These are phyloP conservation scores for Microcyclospora pomicola DNA, from an alignment of 2,329 filamentous ascomycete genomes.

Conservation along the genomic window DNA sequence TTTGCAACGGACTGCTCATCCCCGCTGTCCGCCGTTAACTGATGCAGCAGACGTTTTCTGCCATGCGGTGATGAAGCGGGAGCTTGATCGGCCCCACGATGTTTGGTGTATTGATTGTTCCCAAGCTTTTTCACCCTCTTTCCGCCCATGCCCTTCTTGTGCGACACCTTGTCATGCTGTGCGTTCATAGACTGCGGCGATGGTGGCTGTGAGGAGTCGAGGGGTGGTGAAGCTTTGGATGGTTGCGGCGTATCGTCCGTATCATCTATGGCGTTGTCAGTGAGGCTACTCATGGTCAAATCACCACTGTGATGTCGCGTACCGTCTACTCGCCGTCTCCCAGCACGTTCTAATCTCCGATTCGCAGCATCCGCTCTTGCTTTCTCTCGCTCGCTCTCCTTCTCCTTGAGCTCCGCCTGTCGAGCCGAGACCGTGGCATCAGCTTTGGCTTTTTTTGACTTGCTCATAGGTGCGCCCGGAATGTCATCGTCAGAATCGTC, in stretches of 20 bases:
- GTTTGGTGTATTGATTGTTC: constrained; percentile 72
- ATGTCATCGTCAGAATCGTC: constrained; percentile 63
- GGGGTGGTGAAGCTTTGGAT: constrained; percentile 23
- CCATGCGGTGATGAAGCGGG: constrained; percentile 36
- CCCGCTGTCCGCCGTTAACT: constrained; percentile 9
- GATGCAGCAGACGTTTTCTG: constrained; percentile 10
- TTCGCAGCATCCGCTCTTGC: constrained; percentile 60
- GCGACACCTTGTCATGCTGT: constrained; percentile 31
- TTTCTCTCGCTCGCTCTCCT: constrained; percentile 53
- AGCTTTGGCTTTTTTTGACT: constrained; percentile 30
- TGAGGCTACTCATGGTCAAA: constrained; percentile 1
- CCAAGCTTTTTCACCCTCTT: constrained; percentile 47
- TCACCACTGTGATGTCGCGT: constrained; percentile 16
- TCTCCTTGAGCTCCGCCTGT: constrained; percentile 51
- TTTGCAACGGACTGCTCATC: constrained; percentile 8
- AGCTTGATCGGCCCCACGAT: constrained; percentile 38
- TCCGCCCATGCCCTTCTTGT: constrained; percentile 52
- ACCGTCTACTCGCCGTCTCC: constrained; percentile 72
- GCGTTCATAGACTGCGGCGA: constrained; percentile 20
- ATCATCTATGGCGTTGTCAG: constrained; percentile 42
- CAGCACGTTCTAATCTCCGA: constrained; percentile 69
- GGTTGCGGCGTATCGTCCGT: constrained; percentile 50
- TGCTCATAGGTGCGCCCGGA: constrained; percentile 10
- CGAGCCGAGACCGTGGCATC: constrained; percentile 38
- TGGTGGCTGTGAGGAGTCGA: constrained; percentile 30